Percentiles rank a stretch among this genome's conserved stretches.
Conservation (phyloP, 257 asterid genomes). For the Solanum ossicruentum region DNA sequence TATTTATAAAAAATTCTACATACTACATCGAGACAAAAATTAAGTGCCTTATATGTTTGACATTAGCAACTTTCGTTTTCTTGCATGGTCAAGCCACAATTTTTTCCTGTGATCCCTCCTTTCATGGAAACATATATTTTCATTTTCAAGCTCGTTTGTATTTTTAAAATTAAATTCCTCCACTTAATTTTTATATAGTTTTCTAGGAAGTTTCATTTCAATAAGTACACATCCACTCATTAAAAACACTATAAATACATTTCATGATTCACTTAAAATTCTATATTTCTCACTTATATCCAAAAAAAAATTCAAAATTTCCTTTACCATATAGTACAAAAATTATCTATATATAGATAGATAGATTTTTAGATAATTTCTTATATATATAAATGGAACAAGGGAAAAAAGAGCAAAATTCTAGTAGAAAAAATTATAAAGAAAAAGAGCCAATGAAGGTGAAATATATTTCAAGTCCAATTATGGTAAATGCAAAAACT, state of each 20-base stretch:
- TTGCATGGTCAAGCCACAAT: neutral
- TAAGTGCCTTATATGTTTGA: neutral
- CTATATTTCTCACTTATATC: neutral
- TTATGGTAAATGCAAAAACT: constrained; percentile 15
- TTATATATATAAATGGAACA: neutral
- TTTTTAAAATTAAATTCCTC: neutral
- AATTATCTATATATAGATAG: neutral
- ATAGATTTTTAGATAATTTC: too few relatives aligned
- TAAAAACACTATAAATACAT: neutral
- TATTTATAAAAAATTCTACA: neutral
- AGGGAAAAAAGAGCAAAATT: neutral
- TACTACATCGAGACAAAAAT: neutral
- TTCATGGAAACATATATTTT: neutral
- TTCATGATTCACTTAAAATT: neutral
- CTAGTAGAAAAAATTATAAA: neutral
- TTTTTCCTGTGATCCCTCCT: neutral
- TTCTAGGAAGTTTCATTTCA: neutral
- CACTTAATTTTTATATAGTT: neutral
- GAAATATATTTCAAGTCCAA: constrained; percentile 23
- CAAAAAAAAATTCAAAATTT: neutral
- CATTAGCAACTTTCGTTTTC: neutral
- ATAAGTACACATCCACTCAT: neutral
- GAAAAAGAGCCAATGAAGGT: constrained; percentile 12
- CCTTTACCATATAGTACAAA: neutral
- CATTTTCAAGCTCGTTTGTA: neutral